Evolutionary conservation across 176 grass and related monocot species (phyloP).

Genomic region (Zoysia pacifica): DNA sequence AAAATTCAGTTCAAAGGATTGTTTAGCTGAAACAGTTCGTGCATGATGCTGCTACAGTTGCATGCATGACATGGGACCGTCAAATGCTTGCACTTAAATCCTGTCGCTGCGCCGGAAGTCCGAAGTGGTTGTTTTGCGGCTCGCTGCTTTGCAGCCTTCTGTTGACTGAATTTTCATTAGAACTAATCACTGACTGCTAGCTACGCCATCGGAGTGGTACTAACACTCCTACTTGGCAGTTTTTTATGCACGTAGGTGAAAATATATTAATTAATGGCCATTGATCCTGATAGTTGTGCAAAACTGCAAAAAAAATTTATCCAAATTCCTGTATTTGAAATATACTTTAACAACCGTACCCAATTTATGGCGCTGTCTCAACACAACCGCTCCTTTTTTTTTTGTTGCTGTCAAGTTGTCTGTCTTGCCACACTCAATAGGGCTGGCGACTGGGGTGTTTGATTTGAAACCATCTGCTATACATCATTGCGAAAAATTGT

Average conservation of each 20-base stretch:
- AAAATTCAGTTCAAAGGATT: slow-evolving; percentile 28
- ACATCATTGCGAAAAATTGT: not conserved
- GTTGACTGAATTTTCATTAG: slow-evolving; percentile 36
- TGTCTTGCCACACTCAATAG: too few relatives aligned
- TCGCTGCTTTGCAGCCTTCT: slow-evolving; percentile 17
- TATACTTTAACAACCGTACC: too few relatives aligned
- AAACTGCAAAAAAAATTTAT: too few relatives aligned
- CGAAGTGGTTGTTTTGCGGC: slow-evolving; percentile 45
- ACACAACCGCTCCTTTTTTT: too few relatives aligned
- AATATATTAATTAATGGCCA: slow-evolving; percentile 7
- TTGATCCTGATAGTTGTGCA: not conserved
- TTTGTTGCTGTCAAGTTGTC: too few relatives aligned
- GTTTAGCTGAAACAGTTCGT: slow-evolving; percentile 40
- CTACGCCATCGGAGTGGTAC: not conserved
- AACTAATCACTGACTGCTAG: slow-evolving; percentile 14
- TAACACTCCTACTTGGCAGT: too few relatives aligned
- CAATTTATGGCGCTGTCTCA: too few relatives aligned
- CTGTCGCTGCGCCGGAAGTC: slow-evolving; percentile 27
- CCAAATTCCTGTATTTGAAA: too few relatives aligned
- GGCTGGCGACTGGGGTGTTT: too few relatives aligned
- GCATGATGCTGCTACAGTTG: slow-evolving; percentile 49
- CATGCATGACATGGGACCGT: slow-evolving; percentile 9
- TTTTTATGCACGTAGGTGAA: not conserved
- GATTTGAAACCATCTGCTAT: not conserved
- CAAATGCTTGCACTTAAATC: slow-evolving; percentile 53